These are phyloP conservation scores for Nakazawaea anatomiae DNA, from an alignment of 805 yeast species.

Conservation along the genomic window DNA sequence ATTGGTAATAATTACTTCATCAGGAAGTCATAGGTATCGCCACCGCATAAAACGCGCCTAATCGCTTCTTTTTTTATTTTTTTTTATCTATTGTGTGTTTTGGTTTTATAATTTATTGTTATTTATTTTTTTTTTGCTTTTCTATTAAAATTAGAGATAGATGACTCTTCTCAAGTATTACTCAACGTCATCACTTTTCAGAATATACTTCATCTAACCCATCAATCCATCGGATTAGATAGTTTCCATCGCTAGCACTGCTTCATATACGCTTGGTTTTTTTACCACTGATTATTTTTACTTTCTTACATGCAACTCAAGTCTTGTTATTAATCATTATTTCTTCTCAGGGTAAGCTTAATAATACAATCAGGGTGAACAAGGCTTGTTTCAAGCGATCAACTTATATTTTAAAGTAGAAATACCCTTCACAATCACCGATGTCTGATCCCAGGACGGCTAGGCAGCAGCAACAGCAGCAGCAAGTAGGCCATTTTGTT, in stretches of 20 bases:
- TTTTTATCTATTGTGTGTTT: neutral
- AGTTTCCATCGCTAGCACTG: neutral
- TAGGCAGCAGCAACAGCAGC: slow-evolving; percentile 7
- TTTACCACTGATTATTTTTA: too few species aligned
- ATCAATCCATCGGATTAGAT: neutral
- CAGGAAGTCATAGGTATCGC: neutral
- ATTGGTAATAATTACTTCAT: neutral
- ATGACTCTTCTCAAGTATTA: neutral
- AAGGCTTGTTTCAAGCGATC: too few species aligned
- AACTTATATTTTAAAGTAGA: too few species aligned
- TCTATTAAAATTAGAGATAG: neutral
- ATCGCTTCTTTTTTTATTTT: neutral
- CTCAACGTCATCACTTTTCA: too few species aligned
- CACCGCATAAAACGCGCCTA: neutral
- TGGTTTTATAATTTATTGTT: too few species aligned
- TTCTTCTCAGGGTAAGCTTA: too few species aligned
- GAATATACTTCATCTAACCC: neutral
- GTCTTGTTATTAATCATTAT: too few species aligned
- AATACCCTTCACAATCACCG: neutral
- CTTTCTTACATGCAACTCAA: too few species aligned
- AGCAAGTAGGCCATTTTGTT: slow-evolving; percentile 40
- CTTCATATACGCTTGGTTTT: too few species aligned
- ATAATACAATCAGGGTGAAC: too few species aligned
- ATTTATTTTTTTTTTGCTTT: neutral
- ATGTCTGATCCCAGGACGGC: slow-evolving; percentile 6